A percentile compares a stretch with the other conserved stretches of the same genome.
Conservation (phyloP, 1,284 basidiomycete genomes). For the Hemileccinum hortonii region DNA sequence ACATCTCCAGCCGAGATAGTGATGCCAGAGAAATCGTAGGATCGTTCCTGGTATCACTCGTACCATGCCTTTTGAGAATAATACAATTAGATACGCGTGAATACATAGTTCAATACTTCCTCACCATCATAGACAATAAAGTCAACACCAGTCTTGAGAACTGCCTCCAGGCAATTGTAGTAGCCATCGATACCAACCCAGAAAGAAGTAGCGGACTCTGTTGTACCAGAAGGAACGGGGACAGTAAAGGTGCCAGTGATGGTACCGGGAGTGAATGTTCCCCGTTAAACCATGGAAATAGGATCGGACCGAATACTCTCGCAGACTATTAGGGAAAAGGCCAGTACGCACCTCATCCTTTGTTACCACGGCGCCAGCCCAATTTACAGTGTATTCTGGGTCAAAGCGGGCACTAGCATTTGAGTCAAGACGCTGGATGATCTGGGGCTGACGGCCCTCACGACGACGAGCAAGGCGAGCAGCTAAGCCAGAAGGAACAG, state of each 20-base stretch:
- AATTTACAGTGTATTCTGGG: neutral
- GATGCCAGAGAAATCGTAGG: constrained; percentile 1
- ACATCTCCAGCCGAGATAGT: constrained; percentile 12
- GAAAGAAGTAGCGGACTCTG: too few relatives aligned
- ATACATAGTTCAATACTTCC: too few relatives aligned
- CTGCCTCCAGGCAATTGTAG: too few relatives aligned
- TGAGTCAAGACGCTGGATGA: neutral
- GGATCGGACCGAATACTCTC: neutral
- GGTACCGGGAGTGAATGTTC: too few relatives aligned
- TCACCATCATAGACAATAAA: too few relatives aligned
- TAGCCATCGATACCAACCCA: too few relatives aligned
- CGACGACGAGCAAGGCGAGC: neutral
- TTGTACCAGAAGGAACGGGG: too few relatives aligned
- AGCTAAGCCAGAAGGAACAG: neutral
- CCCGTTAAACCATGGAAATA: neutral
- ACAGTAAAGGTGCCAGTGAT: too few relatives aligned
- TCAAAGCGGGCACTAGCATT: neutral
- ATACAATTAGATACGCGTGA: too few relatives aligned
- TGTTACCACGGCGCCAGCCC: constrained; percentile 8
- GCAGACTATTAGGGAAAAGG: neutral
- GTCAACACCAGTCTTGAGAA: too few relatives aligned
- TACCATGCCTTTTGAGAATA: constrained; percentile 9
- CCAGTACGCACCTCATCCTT: constrained; percentile 5
- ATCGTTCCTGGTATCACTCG: constrained; percentile 1
- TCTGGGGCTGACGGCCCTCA: neutral